Evolutionary conservation across 1,284 basidiomycete species (phyloP), one percentile per base, ranked within the genome.

Genomic region (Fomes fomentarius): DNA sequence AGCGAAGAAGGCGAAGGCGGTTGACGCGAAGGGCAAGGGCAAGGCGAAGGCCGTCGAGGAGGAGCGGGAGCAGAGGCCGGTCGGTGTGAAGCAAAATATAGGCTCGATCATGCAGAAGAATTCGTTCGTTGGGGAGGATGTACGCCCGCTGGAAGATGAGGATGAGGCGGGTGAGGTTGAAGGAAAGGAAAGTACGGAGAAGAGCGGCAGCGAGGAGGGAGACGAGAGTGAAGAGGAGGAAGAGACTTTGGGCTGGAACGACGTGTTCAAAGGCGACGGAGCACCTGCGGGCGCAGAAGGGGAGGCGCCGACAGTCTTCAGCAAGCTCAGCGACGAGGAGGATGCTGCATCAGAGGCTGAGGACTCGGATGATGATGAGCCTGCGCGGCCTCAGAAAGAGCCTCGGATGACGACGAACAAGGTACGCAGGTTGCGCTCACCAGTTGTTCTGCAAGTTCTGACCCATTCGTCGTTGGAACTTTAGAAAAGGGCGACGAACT

Each of bases 331-430:
- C 26, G 56, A 62, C 14, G 50, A 63, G 15, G 54, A 54, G 24
- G 52, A 42, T 25, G 56, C 14, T 5, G 52, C 47, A 30, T 54
- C 48, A 1, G 44, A 24, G 8, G 46, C 41, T 1, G 46, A 38
- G 4, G 44, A 46, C 15, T 49, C 59, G 4, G 50, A 48, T 4
- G 58, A 48, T 4, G 58, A 61, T 34, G 52, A 47, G 24, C 48
- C 55, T 10, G 44, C 56, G 19, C 57, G 50, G 56, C 61, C 49
- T 56, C 74, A 64, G 57, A 94, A 93, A 72, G 89, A 82, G 61
- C 69, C 81, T 25, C 88, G 94, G 21, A 91, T 94, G 91, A 96
- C 84, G 62, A 96, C 94, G 2, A 93, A 87, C 77, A 97, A 96
- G 76, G 86, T 83, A 66, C 42, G 66, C 57, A 15, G 5, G 26